phyloP scores from a whole-genome alignment of 106 monocot species.

The Dendrobium huoshanense region DNA sequence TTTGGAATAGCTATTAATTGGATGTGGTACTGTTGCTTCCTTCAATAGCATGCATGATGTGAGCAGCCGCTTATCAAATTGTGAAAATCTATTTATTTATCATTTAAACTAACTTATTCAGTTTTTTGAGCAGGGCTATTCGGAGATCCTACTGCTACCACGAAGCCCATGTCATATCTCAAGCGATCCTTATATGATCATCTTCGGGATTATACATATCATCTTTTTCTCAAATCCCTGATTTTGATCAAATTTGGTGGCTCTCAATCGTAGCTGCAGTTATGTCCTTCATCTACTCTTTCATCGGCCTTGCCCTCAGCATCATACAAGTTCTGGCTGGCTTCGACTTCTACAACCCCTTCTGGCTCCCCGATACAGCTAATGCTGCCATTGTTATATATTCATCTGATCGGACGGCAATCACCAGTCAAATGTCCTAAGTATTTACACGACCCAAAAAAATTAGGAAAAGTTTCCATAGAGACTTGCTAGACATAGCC shows the following conservation, averaged over 20 bases:
- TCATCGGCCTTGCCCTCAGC: conserved; percentile 43
- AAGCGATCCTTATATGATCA: conserved; percentile 48
- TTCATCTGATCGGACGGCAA: conserved; percentile 76
- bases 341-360: conserved; percentile 68
- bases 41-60: conserved; percentile 85
- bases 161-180: conserved; percentile 32
- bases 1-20: conserved; percentile 69
- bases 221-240: conserved; percentile 50
- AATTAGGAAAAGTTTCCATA: no score
- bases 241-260: conserved; percentile 61
- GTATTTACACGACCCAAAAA: no score
- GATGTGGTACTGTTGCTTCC: conserved; percentile 77
- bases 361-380: conserved; percentile 71
- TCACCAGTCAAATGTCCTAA: no score
- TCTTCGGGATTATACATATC: conserved; percentile 34
- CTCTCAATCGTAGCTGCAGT: conserved; percentile 50
- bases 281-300: conserved; percentile 61
- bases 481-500: no score
- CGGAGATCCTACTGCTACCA: conserved; percentile 46
- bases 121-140: conserved; percentile 35
- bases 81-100: neutral
- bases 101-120: neutral
- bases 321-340: conserved; percentile 42
- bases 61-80: conserved; percentile 1
- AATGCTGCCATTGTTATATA: conserved; percentile 50